phyloP scores from a whole-genome alignment of 331 rosid genomes.

The Pyrus hybrid region DNA sequence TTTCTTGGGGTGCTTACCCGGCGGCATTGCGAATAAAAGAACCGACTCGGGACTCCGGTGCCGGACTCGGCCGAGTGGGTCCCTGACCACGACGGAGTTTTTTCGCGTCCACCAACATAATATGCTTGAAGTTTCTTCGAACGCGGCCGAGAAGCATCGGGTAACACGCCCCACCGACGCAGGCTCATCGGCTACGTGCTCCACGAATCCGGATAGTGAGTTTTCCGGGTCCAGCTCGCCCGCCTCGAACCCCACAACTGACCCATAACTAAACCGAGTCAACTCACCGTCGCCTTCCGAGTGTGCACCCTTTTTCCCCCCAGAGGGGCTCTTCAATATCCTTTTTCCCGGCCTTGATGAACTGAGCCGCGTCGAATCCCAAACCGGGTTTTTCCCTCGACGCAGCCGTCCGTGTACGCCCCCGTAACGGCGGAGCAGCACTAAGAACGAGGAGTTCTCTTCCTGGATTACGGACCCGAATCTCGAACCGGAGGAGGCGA shows the following conservation, averaged over 20 bases:
- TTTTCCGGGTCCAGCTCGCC: constrained; percentile 85
- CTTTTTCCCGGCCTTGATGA: constrained; percentile 20
- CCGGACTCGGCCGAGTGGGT: constrained; percentile 48
- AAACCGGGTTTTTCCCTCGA: not conserved
- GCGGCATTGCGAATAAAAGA: constrained; percentile 5
- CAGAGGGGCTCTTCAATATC: constrained; percentile 40
- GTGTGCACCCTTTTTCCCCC: constrained; percentile 37
- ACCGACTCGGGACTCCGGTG: constrained; percentile 55
- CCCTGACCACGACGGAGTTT: constrained; percentile 31
- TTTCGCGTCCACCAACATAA: constrained; percentile 57
- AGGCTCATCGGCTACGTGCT: constrained; percentile 45
- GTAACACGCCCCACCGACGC: constrained; percentile 84
- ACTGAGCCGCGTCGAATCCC: constrained; percentile 37
- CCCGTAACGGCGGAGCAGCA: constrained; percentile 23
- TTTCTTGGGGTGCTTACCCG: constrained; percentile 28
- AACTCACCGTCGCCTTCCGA: not conserved
- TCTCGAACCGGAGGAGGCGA: constrained; percentile 26
- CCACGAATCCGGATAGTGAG: constrained; percentile 71
- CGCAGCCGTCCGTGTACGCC: constrained; percentile 9
- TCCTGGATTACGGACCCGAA: constrained; percentile 33
- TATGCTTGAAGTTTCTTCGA: constrained; percentile 61
- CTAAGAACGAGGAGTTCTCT: constrained; percentile 49
- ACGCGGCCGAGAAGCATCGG: constrained; percentile 87
- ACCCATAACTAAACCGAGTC: constrained; percentile 54
- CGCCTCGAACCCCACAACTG: constrained; percentile 67